A percentile compares a stretch with the other conserved stretches of the same genome.
These are phyloP conservation scores for Tylopilus sp. DNA, from an alignment of 768 basidiomycete genomes.

Conservation along the genomic window DNA sequence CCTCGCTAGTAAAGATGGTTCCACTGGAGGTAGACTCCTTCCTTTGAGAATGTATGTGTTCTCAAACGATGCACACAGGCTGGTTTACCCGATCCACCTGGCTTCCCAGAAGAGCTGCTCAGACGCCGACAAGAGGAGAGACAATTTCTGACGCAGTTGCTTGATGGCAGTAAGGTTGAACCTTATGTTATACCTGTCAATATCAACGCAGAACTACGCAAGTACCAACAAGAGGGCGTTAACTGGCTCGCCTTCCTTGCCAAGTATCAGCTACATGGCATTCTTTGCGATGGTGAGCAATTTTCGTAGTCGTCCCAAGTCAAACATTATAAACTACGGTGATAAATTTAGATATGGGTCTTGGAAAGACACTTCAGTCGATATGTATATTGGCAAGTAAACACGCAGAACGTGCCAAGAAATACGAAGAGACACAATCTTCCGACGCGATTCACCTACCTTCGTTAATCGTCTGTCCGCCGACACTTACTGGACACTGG, in stretches of 20 bases:
- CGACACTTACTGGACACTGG: constrained; percentile 98
- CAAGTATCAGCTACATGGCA: constrained; percentile 96
- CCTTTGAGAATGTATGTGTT: neutral
- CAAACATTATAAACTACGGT: neutral
- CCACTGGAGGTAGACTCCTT: constrained; percentile 75
- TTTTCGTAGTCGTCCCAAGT: constrained; percentile 13
- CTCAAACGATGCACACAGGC: constrained; percentile 47
- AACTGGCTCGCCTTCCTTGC: constrained; percentile 98
- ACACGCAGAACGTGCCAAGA: constrained; percentile 80
- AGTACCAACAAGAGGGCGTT: constrained; percentile 98
- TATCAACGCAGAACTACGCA: constrained; percentile 92
- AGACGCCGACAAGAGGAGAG: constrained; percentile 85
- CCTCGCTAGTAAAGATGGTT: constrained; percentile 96
- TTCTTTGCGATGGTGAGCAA: constrained; percentile 89
- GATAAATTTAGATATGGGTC: constrained; percentile 80
- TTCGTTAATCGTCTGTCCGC: constrained; percentile 93
- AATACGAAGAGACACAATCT: constrained; percentile 58
- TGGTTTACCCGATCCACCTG: constrained; percentile 93
- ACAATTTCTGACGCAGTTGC: constrained; percentile 86
- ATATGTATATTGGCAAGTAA: constrained; percentile 96
- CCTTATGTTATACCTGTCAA: constrained; percentile 80
- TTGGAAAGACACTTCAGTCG: constrained; percentile 96
- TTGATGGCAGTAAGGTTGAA: constrained; percentile 94
- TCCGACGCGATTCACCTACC: constrained; percentile 84
- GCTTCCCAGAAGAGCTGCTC: constrained; percentile 84